Base-by-base conservation (phyloP, 164 flowering plant species). In the Nymphaea colorata region DNA sequence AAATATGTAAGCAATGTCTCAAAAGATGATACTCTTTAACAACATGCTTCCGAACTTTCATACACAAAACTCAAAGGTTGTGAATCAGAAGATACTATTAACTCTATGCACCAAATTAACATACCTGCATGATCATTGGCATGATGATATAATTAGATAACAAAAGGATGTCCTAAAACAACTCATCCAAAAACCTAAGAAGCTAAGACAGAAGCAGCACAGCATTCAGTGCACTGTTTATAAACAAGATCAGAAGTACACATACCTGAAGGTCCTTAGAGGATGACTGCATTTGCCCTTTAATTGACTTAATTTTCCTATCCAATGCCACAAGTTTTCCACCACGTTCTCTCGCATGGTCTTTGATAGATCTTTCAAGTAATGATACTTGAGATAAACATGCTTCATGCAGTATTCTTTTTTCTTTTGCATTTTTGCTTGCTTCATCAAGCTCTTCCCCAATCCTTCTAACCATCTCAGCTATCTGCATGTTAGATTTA, bases 211-310 rank as follows among this genome's bases (percentile, higher is more conserved):
- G 6, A 47, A 6, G 53, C 6, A 47, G 10, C 6, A 47, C 11
- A 47, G 55, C 55, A 2, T 47, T 47, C 12, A 47, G 12, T 47
- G 55, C 12, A 47, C 55, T 47, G 7, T 47, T 47, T 12, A 47
- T 47, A 47, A 47, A 12, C 55, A 25, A 25, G 0, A 25, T 47
- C 6, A 7, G 7, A 55, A 42, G 36, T 18, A 68, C 45, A 0
- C n/a, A 61, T 57, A 89, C 99, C 94, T 87, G 92, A 67, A 95
- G 87, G 66, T 90, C 90, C 79, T 87, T 92, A 3, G 84, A 82
- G 53, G 87, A 80, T 67, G 87, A 85, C 76, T 87, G 94, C 90
- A 92, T 81, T 69, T 88, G 79, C 65, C 77, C 64, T 70, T 87
- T 95, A 17, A 77, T 68, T 59, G 79, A 78, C 78, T 88, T 90